phyloP scores from a whole-genome alignment of 1,139 yeast species.

The Hansenula sp. region DNA sequence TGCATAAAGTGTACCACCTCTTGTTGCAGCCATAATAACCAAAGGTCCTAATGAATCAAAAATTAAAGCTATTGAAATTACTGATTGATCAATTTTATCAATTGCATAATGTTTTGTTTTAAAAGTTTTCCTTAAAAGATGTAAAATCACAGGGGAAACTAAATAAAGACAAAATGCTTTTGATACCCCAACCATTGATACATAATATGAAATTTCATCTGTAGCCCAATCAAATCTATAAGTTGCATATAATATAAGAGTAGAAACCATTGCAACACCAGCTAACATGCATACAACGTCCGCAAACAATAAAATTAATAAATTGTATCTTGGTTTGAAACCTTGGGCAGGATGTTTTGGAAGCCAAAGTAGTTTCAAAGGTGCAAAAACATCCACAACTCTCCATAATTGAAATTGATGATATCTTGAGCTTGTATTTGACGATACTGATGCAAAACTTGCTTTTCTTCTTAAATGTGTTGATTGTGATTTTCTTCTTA shows the following conservation, averaged over 20 bases:
- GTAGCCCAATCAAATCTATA: slow-evolving; percentile 57
- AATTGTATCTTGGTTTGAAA: slow-evolving; percentile 39
- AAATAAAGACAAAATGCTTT: slow-evolving; percentile 37
- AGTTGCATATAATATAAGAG: slow-evolving; percentile 54
- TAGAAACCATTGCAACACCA: slow-evolving; percentile 35
- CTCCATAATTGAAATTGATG: slow-evolving; percentile 6
- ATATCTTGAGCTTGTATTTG: too few species aligned
- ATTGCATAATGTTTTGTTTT: slow-evolving; percentile 27
- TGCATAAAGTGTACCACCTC: slow-evolving; percentile 22
- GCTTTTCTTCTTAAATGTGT: slow-evolving; percentile 19
- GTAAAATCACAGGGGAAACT: slow-evolving; percentile 38
- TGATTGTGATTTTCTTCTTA: slow-evolving; percentile 39
- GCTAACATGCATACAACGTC: slow-evolving; percentile 38
- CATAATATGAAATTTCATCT: slow-evolving; percentile 51
- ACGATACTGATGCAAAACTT: slow-evolving; percentile 36
- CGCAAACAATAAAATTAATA: slow-evolving; percentile 40
- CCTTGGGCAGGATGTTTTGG: slow-evolving; percentile 26
- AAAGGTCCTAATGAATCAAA: slow-evolving; percentile 42
- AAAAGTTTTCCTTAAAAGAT: slow-evolving; percentile 30
- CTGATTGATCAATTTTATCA: slow-evolving; percentile 51
- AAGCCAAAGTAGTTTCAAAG: slow-evolving; percentile 45
- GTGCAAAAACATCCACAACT: slow-evolving; percentile 29
- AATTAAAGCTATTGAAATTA: slow-evolving; percentile 34
- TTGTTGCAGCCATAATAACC: slow-evolving; percentile 30
- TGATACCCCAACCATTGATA: slow-evolving; percentile 50